Percentiles rank a stretch among this genome's conserved stretches.
Evolutionary conservation across 1,284 basidiomycete genomes (phyloP).

Genomic region (Amylostereum chailletii): DNA sequence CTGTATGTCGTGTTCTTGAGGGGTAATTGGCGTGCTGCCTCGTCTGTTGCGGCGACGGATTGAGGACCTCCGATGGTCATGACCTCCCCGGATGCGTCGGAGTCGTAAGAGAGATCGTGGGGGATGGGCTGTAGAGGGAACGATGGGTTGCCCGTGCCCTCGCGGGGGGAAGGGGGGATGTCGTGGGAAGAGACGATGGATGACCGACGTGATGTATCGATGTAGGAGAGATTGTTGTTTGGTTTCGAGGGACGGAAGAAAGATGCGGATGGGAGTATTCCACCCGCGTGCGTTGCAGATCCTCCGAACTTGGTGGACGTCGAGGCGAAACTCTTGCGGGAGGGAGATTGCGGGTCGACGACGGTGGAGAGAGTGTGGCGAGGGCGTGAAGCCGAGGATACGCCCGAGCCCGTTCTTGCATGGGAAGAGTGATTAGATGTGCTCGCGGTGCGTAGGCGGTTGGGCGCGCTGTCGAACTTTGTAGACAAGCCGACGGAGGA

Average conservation of each 20-base stretch:
- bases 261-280: slow-evolving; percentile 63
- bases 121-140: slow-evolving; percentile 20
- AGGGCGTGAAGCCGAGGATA: slow-evolving; percentile 10
- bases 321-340: slow-evolving; percentile 6
- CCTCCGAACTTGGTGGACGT: slow-evolving; percentile 5
- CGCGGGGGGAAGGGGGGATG: slow-evolving; percentile 21
- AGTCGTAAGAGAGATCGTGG: slow-evolving; percentile 19
- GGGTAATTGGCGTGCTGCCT: slow-evolving; percentile 14
- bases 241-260: slow-evolving; percentile 67
- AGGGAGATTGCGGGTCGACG: slow-evolving; percentile 10
- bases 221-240: slow-evolving; percentile 17
- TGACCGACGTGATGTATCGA: slow-evolving; percentile 15
- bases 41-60: slow-evolving; percentile 15
- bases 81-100: slow-evolving; percentile 24
- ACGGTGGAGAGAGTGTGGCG: slow-evolving; percentile 2
- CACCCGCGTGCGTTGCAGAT: slow-evolving; percentile 52
- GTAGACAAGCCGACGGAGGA: slow-evolving; percentile 13
- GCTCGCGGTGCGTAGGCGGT: slow-evolving; percentile 6
- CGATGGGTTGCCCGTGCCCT: slow-evolving; percentile 15
- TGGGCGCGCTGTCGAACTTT: slow-evolving; percentile 8
- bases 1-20: slow-evolving; percentile 44
- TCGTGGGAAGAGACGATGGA: slow-evolving; percentile 26
- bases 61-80: slow-evolving; percentile 21
- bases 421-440: slow-evolving; percentile 4
- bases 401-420: slow-evolving; percentile 7